phyloP scores from a whole-genome alignment of 2,329 filamentous ascomycete species.

The Aspergillus puulaauensis region DNA sequence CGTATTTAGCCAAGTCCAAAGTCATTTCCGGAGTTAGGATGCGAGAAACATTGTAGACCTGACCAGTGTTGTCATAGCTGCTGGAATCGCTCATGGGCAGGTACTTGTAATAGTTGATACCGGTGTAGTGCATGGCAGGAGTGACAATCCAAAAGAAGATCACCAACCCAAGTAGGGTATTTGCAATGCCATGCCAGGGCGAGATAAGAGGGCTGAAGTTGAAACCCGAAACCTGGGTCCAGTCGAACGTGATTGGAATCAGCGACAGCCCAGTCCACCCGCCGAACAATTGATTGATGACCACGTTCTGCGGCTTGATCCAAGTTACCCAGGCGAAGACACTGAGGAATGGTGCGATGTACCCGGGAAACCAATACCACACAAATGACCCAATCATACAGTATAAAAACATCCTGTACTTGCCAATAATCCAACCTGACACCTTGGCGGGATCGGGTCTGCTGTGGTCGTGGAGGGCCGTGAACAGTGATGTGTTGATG shows the following conservation, averaged over 20 bases:
- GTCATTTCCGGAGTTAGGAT: constrained; percentile 63
- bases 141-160: constrained; percentile 64
- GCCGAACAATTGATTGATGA: constrained; percentile 73
- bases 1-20: constrained; percentile 63
- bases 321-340: constrained; percentile 71
- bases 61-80: constrained; percentile 71
- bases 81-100: constrained; percentile 68
- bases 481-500: constrained; percentile 66
- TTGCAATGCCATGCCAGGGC: constrained; percentile 73
- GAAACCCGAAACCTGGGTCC: constrained; percentile 70
- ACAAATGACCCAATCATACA: constrained; percentile 58
- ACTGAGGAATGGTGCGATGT: constrained; percentile 67
- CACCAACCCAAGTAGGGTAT: constrained; percentile 67
- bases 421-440: constrained; percentile 64
- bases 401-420: constrained; percentile 64
- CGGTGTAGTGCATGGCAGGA: constrained; percentile 63
- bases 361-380: constrained; percentile 71
- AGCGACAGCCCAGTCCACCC: constrained; percentile 66
- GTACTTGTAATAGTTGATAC: constrained; percentile 64
- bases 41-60: constrained; percentile 61
- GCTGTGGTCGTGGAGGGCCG: constrained; percentile 68
- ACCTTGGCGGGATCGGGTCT: constrained; percentile 55
- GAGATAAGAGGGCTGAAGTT: constrained; percentile 67
- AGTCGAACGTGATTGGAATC: constrained; percentile 73
- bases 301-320: constrained; percentile 66